These are phyloP conservation scores for Mariannaea elegans DNA, from an alignment of 2,329 filamentous ascomycete species.

Conservation along the genomic window DNA sequence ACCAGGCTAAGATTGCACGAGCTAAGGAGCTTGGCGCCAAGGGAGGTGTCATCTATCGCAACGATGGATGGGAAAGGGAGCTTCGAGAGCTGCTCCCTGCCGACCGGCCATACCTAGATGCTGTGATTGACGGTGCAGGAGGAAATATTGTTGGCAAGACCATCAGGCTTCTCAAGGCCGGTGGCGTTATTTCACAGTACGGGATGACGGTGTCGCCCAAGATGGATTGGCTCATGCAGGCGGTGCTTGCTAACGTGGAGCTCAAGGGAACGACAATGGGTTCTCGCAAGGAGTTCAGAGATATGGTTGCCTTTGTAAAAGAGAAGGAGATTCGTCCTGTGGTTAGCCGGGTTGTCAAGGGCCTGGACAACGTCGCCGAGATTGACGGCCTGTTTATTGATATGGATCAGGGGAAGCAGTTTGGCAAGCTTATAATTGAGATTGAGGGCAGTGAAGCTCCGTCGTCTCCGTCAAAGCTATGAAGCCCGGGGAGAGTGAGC, in stretches of 20 bases:
- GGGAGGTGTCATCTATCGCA: slow-evolving; percentile 85
- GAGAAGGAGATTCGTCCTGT: slow-evolving; percentile 78
- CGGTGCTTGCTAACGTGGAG: slow-evolving; percentile 88
- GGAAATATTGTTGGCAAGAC: slow-evolving; percentile 81
- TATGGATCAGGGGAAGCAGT: slow-evolving; percentile 86
- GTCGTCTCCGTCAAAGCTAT: slow-evolving; percentile 52
- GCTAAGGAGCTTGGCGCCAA: slow-evolving; percentile 77
- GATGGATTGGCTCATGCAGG: slow-evolving; percentile 87
- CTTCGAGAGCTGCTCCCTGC: slow-evolving; percentile 69
- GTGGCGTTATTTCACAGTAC: slow-evolving; percentile 86
- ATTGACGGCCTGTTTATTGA: slow-evolving; percentile 87
- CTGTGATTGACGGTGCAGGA: slow-evolving; percentile 90
- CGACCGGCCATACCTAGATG: slow-evolving; percentile 77
- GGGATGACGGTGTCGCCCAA: slow-evolving; percentile 90
- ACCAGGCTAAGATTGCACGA: slow-evolving; percentile 76
- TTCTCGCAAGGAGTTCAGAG: slow-evolving; percentile 85
- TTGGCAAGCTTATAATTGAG: slow-evolving; percentile 90
- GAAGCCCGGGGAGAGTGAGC: slow-evolving; percentile 17
- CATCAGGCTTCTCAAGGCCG: slow-evolving; percentile 75
- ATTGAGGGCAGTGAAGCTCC: slow-evolving; percentile 55
- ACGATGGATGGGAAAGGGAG: slow-evolving; percentile 82
- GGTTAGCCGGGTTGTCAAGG: slow-evolving; percentile 77
- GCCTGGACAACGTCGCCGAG: slow-evolving; percentile 78
- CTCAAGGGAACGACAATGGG: slow-evolving; percentile 91
- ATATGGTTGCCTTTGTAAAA: slow-evolving; percentile 86